Evolutionary conservation across 176 grass and related monocot species (phyloP), one percentile per base, ranked within the genome.

Genomic region (Calamus simplicifolius): DNA sequence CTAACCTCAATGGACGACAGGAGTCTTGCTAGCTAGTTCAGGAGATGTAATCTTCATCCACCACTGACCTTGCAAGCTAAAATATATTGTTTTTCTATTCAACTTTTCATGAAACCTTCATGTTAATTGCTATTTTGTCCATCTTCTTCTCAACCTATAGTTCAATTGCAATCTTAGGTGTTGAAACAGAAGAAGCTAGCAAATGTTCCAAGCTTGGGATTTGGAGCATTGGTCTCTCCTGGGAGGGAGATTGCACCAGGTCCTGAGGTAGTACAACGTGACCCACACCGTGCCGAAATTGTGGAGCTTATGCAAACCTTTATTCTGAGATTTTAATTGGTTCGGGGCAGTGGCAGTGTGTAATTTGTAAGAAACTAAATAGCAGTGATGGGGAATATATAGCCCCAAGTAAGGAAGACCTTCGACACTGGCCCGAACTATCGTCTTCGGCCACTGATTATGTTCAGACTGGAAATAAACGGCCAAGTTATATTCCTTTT

Each of bases 311-410:
- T 63, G 76, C 81, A 17, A 98, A 88, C 57, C 30, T 92, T 55
- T 98, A 91, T 63, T 92, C 87, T 65, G 78, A 98, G 3, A 62
- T 98, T 56, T 52, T 67, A 55, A 62, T 88, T 16, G 66, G 52
- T 51, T 82, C 87, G 49, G 93, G 93, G 29, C 68, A 98, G 56
- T 98, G 93, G 93, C 83, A 98, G 49, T 98, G 93, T 52, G 81
- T 82, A 49, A 80, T 98, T 50, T 98, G 93, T 74, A 85, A 88
- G 75, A 88, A 81, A 62, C 49, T 75, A 49, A 98, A 92, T 5
- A 71, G 73, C 69, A 98, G 93, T 8, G 84, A 92, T 58, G 93
- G 87, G 18, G 81, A 90, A 71, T 98, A 88, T 2, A 67, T 85
- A 56, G 87, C 81, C 76, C 76, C 84, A 58, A 88, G 78, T 48